phyloP scores from a whole-genome alignment of 108 stramenopile genomes.

The Fistulifera pelliculosa region DNA sequence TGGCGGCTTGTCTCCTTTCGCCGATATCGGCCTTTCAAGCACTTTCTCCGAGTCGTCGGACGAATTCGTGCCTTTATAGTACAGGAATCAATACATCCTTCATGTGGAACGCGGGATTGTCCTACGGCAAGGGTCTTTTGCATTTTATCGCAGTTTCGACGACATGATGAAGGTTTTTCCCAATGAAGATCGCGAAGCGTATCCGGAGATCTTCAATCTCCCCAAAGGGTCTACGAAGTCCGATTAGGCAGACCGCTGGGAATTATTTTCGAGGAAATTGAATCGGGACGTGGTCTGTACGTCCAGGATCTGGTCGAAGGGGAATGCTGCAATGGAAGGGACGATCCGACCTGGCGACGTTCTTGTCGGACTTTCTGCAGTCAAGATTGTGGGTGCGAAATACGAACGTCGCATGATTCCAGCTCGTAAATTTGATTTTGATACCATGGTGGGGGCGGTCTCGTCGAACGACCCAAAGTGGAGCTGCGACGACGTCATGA shows the following conservation, averaged over 20 bases:
- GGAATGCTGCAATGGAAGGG: slow-evolving; percentile 59
- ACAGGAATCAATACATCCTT: slow-evolving; percentile 15
- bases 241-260: slow-evolving; percentile 58
- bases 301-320: slow-evolving; percentile 75
- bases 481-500: slow-evolving; percentile 70
- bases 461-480: slow-evolving; percentile 69
- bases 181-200: slow-evolving; percentile 58
- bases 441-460: slow-evolving; percentile 73
- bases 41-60: background rate
- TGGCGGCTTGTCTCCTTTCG: no score
- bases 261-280: slow-evolving; percentile 84
- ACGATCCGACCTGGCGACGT: slow-evolving; percentile 55
- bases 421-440: slow-evolving; percentile 63
- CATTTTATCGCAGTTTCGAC: slow-evolving; percentile 59
- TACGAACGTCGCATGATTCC: slow-evolving; percentile 62
- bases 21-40: no score
- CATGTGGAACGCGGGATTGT: slow-evolving; percentile 56
- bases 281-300: slow-evolving; percentile 52
- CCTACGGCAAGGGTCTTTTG: slow-evolving; percentile 68
- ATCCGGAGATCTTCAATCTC: slow-evolving; percentile 64
- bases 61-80: background rate
- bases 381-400: slow-evolving; percentile 66
- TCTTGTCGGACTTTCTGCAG: slow-evolving; percentile 61
- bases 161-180: slow-evolving; percentile 68
- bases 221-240: slow-evolving; percentile 82